Percentiles rank a stretch among this genome's conserved stretches.
Evolutionary conservation across 1,139 yeast genomes (phyloP).

Genomic region (Spathaspora sp.): DNA sequence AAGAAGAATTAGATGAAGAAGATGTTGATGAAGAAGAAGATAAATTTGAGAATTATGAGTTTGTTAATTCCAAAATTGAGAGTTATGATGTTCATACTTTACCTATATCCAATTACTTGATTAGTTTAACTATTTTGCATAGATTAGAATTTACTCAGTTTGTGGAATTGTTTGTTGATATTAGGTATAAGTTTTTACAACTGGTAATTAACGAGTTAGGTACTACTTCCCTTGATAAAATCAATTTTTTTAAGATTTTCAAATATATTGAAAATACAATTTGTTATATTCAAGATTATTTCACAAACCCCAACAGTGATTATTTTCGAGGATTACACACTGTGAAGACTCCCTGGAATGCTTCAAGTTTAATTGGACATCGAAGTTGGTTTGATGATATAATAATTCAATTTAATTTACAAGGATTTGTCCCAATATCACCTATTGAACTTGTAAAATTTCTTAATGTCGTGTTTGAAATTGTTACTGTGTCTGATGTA

Average conservation of each 20-base stretch:
- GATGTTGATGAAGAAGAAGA: conserved; percentile 17
- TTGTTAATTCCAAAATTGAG: conserved; percentile 10
- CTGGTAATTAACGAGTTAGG: conserved; percentile 13
- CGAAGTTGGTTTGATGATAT: conserved; percentile 29
- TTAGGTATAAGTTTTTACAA: conserved; percentile 24
- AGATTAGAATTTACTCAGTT: conserved; percentile 16
- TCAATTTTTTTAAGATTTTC: conserved; percentile 30
- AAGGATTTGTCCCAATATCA: background rate
- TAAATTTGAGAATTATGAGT: conserved; percentile 13
- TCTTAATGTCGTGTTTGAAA: conserved; percentile 11
- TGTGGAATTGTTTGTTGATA: conserved; percentile 23
- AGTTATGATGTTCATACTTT: conserved; percentile 22
- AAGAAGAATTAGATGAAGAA: conserved; percentile 18
- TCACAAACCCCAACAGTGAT: conserved; percentile 21
- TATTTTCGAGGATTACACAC: conserved; percentile 19
- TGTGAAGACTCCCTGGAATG: conserved; percentile 28
- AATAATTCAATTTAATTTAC: conserved; percentile 13
- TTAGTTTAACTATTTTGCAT: conserved; percentile 33
- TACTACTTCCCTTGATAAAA: conserved; percentile 8
- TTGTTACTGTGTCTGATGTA: conserved; percentile 9
- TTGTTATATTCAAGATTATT: conserved; percentile 25
- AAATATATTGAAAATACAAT: conserved; percentile 38
- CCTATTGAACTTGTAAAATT: conserved; percentile 1
- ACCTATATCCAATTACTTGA: conserved; percentile 35
- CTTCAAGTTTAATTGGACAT: conserved; percentile 28